A percentile compares a stretch with the other conserved stretches of the same genome.
Evolutionary conservation across 78 protist species (phyloP).

Genomic region (Fonticula alba): DNA sequence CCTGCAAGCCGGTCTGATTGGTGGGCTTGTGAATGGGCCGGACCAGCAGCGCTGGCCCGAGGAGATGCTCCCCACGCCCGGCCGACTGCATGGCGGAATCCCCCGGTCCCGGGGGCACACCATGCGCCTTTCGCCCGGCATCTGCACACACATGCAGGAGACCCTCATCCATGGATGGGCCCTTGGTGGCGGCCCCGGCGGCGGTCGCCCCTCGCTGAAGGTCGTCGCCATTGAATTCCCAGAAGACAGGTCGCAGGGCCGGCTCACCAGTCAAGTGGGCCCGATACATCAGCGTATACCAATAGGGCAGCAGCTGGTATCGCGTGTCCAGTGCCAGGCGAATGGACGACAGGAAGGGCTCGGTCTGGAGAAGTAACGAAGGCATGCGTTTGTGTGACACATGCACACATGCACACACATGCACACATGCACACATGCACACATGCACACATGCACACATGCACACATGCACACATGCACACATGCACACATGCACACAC

Average conservation of each 20-base stretch:
- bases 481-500: not conserved
- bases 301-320: slow-evolving; percentile 44
- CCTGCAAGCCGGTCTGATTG: not conserved
- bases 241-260: no score
- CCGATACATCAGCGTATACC: slow-evolving; percentile 55
- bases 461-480: not conserved
- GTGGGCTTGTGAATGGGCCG: no score
- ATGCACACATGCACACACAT: not conserved
- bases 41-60: no score
- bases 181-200: no score
- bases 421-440: not conserved
- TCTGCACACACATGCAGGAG: no score
- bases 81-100: no score
- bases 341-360: not conserved
- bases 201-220: no score
- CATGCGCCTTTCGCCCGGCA: no score
- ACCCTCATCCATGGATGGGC: no score
- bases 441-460: not conserved
- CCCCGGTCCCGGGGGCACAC: no score
- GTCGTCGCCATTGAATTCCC: no score
- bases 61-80: no score
- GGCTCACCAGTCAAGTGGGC: slow-evolving; percentile 55
- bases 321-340: slow-evolving; percentile 3
- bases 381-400: not conserved
- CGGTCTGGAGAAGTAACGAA: not conserved